A percentile compares a stretch with the other conserved stretches of the same genome.
phyloP scores from a whole-genome alignment of 2,329 filamentous ascomycete genomes.

The Arthrobotrys sphaeroides region DNA sequence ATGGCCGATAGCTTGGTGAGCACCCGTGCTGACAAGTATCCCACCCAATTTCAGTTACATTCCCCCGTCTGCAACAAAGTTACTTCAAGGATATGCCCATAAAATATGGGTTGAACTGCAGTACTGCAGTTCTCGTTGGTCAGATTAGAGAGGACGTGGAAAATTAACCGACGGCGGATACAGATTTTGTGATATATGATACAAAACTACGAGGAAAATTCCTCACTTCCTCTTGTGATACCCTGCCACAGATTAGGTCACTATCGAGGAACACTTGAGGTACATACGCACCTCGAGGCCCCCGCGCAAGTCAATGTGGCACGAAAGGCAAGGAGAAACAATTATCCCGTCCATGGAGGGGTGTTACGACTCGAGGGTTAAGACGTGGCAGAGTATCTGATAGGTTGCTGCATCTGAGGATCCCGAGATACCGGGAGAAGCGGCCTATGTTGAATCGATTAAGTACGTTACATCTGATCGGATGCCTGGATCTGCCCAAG shows the following conservation, averaged over 20 bases:
- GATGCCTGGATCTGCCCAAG: neutral
- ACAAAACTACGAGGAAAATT: neutral
- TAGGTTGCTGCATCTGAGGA: constrained; percentile 44
- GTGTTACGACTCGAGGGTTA: neutral
- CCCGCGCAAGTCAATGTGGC: constrained; percentile 2
- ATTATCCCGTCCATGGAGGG: neutral
- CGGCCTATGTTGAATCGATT: constrained; percentile 3
- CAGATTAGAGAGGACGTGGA: constrained; percentile 13
- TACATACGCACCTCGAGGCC: too few species aligned
- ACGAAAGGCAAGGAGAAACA: constrained; percentile 10
- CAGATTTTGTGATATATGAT: constrained; percentile 49
- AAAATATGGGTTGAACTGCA: neutral
- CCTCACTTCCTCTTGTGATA: neutral
- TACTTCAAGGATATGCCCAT: neutral
- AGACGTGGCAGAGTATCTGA: constrained; percentile 14
- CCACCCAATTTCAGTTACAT: neutral
- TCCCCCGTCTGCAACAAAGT: neutral
- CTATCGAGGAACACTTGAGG: neutral
- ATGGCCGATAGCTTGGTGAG: neutral
- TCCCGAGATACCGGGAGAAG: neutral
- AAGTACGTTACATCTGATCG: neutral
- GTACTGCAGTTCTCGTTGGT: constrained; percentile 47
- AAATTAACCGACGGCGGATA: constrained; percentile 44
- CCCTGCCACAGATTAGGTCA: neutral
- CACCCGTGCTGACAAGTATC: neutral